phyloP scores from a whole-genome alignment of 1,139 yeast genomes.

The Yamadazyma sp. region DNA sequence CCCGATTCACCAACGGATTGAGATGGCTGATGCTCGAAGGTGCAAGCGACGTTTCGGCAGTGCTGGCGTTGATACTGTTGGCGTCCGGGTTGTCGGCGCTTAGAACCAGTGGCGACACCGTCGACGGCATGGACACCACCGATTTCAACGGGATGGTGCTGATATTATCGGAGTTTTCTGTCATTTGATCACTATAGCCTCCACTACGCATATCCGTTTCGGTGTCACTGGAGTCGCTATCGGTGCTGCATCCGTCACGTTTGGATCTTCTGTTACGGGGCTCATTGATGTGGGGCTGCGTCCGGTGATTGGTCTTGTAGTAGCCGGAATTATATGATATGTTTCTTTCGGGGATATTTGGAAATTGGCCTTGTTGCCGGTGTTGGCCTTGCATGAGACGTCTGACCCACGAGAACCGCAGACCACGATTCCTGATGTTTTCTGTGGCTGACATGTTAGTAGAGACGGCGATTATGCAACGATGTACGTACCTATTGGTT shows the following conservation, averaged over 20 bases:
- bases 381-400: slow-evolving; percentile 48
- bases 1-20: slow-evolving; percentile 12
- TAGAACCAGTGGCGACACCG: slow-evolving; percentile 42
- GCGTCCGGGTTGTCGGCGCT: slow-evolving; percentile 40
- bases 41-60: slow-evolving; percentile 55
- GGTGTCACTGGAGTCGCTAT: slow-evolving; percentile 6
- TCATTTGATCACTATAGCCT: slow-evolving; percentile 16
- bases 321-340: slow-evolving; percentile 11
- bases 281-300: slow-evolving; percentile 2
- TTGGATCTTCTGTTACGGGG: background rate
- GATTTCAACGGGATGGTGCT: slow-evolving; percentile 57
- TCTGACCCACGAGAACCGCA: slow-evolving; percentile 46
- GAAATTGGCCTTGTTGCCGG: slow-evolving; percentile 15
- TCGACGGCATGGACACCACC: slow-evolving; percentile 48
- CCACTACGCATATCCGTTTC: slow-evolving; percentile 4
- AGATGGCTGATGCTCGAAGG: slow-evolving; percentile 28
- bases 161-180: slow-evolving; percentile 29
- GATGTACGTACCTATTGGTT: background rate
- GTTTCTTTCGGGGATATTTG: slow-evolving; percentile 1
- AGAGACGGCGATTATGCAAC: too few relatives aligned
- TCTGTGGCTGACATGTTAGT: background rate
- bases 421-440: slow-evolving; percentile 20
- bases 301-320: slow-evolving; percentile 6
- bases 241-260: background rate
- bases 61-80: slow-evolving; percentile 44